Conservation (phyloP, 2,329 filamentous ascomycete species). For the Zasmidium angulare region DNA sequence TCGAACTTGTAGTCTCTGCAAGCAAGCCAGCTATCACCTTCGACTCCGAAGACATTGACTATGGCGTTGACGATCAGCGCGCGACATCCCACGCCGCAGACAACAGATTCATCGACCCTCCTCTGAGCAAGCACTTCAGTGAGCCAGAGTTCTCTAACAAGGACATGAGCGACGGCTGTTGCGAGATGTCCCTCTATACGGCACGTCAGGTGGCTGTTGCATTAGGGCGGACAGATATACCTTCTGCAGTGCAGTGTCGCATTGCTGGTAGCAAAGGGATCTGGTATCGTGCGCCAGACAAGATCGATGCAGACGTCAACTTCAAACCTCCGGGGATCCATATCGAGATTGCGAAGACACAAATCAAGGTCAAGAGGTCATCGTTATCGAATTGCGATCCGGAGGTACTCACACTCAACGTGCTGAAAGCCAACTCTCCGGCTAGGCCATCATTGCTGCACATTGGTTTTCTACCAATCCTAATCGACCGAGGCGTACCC, state of each 20-base stretch:
- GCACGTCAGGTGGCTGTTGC: slow-evolving; percentile 52
- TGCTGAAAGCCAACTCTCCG: slow-evolving; percentile 51
- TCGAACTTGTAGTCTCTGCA: slow-evolving; percentile 44
- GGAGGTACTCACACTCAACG: slow-evolving; percentile 56
- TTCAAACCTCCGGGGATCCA: slow-evolving; percentile 7
- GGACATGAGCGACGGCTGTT: slow-evolving; percentile 59
- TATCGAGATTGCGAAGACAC: slow-evolving; percentile 62
- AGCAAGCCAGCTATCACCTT: slow-evolving; percentile 41
- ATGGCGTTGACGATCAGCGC: slow-evolving; percentile 16
- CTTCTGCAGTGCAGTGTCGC: slow-evolving; percentile 67
- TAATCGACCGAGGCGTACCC: slow-evolving; percentile 60
- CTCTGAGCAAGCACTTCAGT: not conserved
- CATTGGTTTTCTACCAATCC: slow-evolving; percentile 66
- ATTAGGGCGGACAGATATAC: slow-evolving; percentile 56
- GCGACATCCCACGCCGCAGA: slow-evolving; percentile 39
- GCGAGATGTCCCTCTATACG: slow-evolving; percentile 61
- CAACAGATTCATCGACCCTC: slow-evolving; percentile 37
- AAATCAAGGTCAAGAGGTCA: slow-evolving; percentile 54
- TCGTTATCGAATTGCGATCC: not conserved
- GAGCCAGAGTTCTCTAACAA: slow-evolving; percentile 9
- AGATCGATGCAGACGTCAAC: not conserved
- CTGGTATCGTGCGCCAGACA: slow-evolving; percentile 4
- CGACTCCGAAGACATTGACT: slow-evolving; percentile 37
- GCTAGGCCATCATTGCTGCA: slow-evolving; percentile 60
- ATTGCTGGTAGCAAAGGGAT: slow-evolving; percentile 71